These are phyloP conservation scores for Picea engelmannii DNA, from an alignment of 83 land plant genomes.

Conservation along the genomic window DNA sequence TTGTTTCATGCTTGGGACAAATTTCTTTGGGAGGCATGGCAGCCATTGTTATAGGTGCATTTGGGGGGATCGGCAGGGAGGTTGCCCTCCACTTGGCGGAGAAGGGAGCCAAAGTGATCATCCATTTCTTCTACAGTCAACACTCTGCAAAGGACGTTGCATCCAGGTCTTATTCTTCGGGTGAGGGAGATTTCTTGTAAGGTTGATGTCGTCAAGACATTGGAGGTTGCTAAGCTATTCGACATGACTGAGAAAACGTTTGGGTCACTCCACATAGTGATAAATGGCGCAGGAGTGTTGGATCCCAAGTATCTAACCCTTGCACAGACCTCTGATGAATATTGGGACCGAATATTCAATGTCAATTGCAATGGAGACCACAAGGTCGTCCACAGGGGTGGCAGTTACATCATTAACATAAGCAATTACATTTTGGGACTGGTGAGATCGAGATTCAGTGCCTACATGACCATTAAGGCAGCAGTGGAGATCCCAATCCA, in stretches of 20 bases:
- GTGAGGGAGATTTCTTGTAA: slow-evolving; percentile 41
- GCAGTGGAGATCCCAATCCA: background rate
- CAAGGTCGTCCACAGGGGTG: too few relatives aligned
- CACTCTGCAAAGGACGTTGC: slow-evolving; percentile 17
- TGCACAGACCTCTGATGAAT: slow-evolving; percentile 29
- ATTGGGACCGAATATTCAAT: slow-evolving; percentile 44
- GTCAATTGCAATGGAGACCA: slow-evolving; percentile 55
- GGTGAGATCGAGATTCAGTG: too few relatives aligned
- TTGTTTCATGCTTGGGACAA: too few relatives aligned
- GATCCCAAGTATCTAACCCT: slow-evolving; percentile 21
- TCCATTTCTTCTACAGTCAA: slow-evolving; percentile 32
- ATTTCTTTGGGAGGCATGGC: too few relatives aligned
- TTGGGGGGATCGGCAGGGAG: too few relatives aligned
- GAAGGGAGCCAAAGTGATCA: too few relatives aligned
- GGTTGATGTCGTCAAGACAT: slow-evolving; percentile 50
- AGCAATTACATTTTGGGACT: too few relatives aligned
- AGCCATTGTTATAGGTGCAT: too few relatives aligned
- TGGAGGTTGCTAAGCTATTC: slow-evolving; percentile 59
- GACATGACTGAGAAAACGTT: slow-evolving; percentile 38
- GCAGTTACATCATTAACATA: too few relatives aligned
- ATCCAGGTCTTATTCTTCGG: slow-evolving; percentile 10
- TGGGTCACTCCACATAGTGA: slow-evolving; percentile 37
- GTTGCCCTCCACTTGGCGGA: too few relatives aligned
- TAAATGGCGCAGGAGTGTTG: slow-evolving; percentile 40
- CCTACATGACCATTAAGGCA: too few relatives aligned